Base-by-base conservation (phyloP, 495 filamentous ascomycete genomes). In the Hyaloscypha bicolor region DNA sequence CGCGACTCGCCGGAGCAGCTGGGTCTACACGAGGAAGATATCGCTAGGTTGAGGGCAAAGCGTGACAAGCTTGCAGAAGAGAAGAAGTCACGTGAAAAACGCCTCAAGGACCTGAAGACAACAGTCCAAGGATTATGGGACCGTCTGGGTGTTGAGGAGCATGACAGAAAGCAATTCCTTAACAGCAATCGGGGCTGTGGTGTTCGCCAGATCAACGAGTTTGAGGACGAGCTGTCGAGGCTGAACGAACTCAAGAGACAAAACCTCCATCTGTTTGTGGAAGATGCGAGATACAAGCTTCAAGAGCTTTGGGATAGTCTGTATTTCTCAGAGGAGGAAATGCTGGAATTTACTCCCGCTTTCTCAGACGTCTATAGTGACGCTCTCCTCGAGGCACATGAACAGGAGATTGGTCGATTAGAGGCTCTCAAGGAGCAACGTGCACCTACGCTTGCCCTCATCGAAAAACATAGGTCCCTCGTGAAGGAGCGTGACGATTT, bases 271-370 rank as follows among this genome's bases (percentile, higher is more conserved):
- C 78, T 97, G 2, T 98, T 98, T 72, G 91, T 99, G 29, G 94
- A 97, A 72, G 94, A 97, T 80, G 91, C 94, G 21, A 87, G 96
- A 51, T 90, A 83, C 80, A 91, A 91, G 66, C 84, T 99, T 12
- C 93, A 96, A 73, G 94, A 95, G 72, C 86, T 99, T 2, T 99
- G 95, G 95, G 94, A 98, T 74, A 81, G 85, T 9, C 80, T 99
- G 5, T 98, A 93, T 78, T 93, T 93, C 75, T 97, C 93, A 1
- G 95, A 99, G 76, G 94, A 97, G 72, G 95, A 99, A 76, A 97
- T 97, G 91, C 83, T 97, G 62, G 93, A 97, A 66, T 99, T 98
- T 68, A 93, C 93, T 4, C 94, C 96, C 4, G 94, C 93, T 1
- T 97, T 97, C 75, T 96, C 93, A 0, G 90, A 92, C 72, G 88